phyloP scores from a whole-genome alignment of 1,284 basidiomycete species.

The Leccinum subatratum region DNA sequence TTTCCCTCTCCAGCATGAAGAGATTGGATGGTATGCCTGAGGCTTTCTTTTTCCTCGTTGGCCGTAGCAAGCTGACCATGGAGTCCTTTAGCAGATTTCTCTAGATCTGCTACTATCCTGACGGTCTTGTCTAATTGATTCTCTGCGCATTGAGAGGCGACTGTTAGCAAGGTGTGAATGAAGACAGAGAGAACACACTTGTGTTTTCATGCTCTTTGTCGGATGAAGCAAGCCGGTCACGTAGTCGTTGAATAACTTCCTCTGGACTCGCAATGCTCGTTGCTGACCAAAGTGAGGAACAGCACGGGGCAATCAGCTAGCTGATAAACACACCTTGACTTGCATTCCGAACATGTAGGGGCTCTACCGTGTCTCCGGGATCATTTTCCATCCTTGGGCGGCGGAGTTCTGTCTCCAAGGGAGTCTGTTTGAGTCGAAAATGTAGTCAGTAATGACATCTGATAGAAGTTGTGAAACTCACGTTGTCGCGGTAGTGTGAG shows the following conservation, averaged over 20 bases:
- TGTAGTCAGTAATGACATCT: no score
- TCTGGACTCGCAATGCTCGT: not conserved
- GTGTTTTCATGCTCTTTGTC: not conserved
- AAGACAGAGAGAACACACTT: not conserved
- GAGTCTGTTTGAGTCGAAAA: no score
- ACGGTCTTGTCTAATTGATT: not conserved
- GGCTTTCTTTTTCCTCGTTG: not conserved
- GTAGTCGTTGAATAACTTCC: not conserved
- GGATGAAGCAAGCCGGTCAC: not conserved
- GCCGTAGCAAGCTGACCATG: not conserved
- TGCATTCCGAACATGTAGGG: not conserved
- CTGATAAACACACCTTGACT: not conserved
- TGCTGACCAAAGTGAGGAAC: not conserved
- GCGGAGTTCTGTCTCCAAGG: no score
- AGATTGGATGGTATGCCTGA: not conserved
- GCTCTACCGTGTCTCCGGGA: not conserved
- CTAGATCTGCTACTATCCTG: not conserved
- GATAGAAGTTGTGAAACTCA: no score
- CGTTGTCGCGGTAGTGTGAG: no score
- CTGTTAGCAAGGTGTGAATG: not conserved
- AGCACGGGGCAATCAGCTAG: not conserved
- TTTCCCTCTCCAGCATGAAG: not conserved
- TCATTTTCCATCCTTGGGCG: not conserved
- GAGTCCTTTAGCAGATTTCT: not conserved
- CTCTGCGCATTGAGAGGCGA: not conserved